Base-by-base conservation (phyloP, 345 rosid genomes). In the Arabis alpina region DNA sequence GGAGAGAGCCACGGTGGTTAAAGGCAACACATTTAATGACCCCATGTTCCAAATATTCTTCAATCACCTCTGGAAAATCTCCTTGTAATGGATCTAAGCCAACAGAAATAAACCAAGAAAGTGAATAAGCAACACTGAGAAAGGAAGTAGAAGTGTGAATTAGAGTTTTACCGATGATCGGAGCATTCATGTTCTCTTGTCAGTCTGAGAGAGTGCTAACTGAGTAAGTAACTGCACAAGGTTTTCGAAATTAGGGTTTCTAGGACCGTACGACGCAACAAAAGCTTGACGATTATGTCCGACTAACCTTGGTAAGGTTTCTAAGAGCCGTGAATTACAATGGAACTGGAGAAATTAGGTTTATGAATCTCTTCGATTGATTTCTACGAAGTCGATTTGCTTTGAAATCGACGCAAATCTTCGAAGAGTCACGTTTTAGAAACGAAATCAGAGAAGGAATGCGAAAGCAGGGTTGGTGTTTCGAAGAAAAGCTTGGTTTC, bases 11-110 rank as follows among this genome's bases (percentile, higher is more conserved):
- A 34, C 97, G 96, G 74, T 97, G 98, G 68, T 95, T 95, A 53
- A 95, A 95, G 71, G 99, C 96, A 40, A 95, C 82, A 55, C 99
- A 94, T 61, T 94, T 90, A 87, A 87, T 91, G 65, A 88, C 79
- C 10, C 98, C 99, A 80, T 95, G 93, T 49, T 95, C 96, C 82
- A 95, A 69, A 75, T 83, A 95, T 82, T 95, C 99, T 84, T 95
- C 98, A 64, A 95, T 92, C 54, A 92, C 98, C 75, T 92, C 98
- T 9, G 98, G 98, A 61, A 95, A 95, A 80, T 92, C 99, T 72
- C 99, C 99, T 86, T 95, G 99, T 80, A 95, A 43, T 28, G 99
- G 98, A 86, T 92, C 98, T 84, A 64, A 59, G 54, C 8, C 16
- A 2, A 47, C 24, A 43, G 34, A 36, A 12, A 13, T 11, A 63